Percentiles rank a stretch among this genome's conserved stretches.
These are phyloP conservation scores for Cinnamomum micranthum DNA, from an alignment of 164 flowering plant species.

Conservation along the genomic window DNA sequence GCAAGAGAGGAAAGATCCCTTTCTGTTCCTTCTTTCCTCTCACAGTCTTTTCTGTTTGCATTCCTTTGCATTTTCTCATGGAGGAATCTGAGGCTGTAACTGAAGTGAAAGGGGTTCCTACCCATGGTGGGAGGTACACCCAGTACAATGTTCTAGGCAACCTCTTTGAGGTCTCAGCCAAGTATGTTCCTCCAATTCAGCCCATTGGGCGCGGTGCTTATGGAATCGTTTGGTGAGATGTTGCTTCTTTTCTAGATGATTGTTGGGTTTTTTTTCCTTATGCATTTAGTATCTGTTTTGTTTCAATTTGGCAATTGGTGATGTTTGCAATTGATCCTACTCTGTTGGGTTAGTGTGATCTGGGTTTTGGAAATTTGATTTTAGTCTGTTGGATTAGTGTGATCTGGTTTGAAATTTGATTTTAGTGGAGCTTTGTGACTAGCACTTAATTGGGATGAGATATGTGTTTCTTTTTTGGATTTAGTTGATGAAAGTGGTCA, in stretches of 20 bases:
- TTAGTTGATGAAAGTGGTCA: too few species aligned
- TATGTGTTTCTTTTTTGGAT: too few species aligned
- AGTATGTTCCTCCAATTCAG: slow-evolving; percentile 60
- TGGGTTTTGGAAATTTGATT: too few species aligned
- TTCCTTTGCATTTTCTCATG: slow-evolving; percentile 13
- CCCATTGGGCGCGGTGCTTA: slow-evolving; percentile 78
- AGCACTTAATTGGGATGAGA: too few species aligned
- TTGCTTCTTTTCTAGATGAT: too few species aligned
- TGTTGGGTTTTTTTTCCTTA: background rate
- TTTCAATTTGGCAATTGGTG: too few species aligned
- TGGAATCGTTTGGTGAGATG: slow-evolving; percentile 63
- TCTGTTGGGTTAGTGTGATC: too few species aligned
- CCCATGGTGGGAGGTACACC: slow-evolving; percentile 39
- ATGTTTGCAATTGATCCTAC: too few species aligned
- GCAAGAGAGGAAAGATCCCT: background rate
- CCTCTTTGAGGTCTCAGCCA: slow-evolving; percentile 55
- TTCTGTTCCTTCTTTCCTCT: background rate
- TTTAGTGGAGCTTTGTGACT: too few species aligned
- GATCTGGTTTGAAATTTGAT: too few species aligned
- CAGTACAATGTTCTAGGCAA: slow-evolving; percentile 57
- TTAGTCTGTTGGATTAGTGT: too few species aligned
- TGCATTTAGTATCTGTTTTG: too few species aligned
- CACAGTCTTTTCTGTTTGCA: background rate
- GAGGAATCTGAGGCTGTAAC: slow-evolving; percentile 13
- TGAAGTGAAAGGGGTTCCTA: slow-evolving; percentile 31